Percentiles rank a stretch among this genome's conserved stretches.
Evolutionary conservation across 2,329 filamentous ascomycete genomes (phyloP).

Genomic region (Apiospora sp.): DNA sequence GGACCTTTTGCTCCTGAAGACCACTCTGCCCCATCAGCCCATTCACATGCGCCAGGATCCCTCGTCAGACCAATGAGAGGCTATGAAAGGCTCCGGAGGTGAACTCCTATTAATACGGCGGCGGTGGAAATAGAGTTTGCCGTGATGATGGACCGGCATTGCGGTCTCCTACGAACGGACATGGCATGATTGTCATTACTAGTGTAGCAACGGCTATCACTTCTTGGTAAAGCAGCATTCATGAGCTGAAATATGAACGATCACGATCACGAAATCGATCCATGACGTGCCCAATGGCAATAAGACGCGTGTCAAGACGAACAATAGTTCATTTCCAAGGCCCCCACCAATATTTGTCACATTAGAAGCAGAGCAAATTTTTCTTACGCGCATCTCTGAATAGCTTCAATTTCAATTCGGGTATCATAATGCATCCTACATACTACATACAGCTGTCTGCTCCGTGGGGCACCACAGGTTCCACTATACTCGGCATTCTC

Average conservation of each 20-base stretch:
- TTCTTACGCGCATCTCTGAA: not conserved
- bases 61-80: conserved; percentile 3
- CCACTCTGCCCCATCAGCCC: not conserved
- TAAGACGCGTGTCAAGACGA: not conserved
- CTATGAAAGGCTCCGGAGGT: conserved; percentile 5
- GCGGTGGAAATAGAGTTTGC: conserved; percentile 6
- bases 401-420: conserved; percentile 20
- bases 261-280: not conserved
- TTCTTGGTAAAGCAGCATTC: conserved; percentile 14
- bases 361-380: not conserved
- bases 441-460: not conserved
- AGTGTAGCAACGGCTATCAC: not conserved
- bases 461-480: not conserved
- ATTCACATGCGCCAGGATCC: conserved; percentile 5
- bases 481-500: not conserved
- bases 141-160: not conserved
- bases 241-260: not conserved
- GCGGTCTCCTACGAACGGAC: not conserved
- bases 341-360: not conserved
- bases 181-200: not conserved
- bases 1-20: conserved; percentile 1
- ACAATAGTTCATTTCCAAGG: not conserved
- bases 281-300: not conserved
- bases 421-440: conserved; percentile 10
- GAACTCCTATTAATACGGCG: not conserved